phyloP scores from a whole-genome alignment of 1,284 basidiomycete genomes.

The Erythrobasidium hasegawianum region DNA sequence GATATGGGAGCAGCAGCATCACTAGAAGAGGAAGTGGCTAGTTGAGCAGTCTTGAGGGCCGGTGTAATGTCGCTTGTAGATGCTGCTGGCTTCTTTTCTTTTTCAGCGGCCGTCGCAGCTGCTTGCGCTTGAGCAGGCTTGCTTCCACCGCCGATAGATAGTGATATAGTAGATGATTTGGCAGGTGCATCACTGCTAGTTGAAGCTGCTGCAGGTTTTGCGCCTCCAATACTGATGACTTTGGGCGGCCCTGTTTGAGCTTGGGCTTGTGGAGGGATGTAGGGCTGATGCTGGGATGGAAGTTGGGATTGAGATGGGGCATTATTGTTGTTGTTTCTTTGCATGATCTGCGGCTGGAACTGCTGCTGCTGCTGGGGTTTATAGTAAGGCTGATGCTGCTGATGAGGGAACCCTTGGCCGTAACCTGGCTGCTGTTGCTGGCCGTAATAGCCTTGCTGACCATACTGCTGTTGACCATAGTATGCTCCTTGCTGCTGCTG shows the following conservation, averaged over 20 bases:
- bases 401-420: slow-evolving; percentile 37
- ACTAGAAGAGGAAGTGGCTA: slow-evolving; percentile 40
- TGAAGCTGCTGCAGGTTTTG: slow-evolving; percentile 40
- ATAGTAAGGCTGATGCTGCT: slow-evolving; percentile 43
- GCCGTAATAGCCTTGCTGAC: slow-evolving; percentile 3
- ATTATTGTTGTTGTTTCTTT: slow-evolving; percentile 25
- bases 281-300: slow-evolving; percentile 44
- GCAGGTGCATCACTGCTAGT: slow-evolving; percentile 34
- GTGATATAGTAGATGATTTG: slow-evolving; percentile 22
- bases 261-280: slow-evolving; percentile 37
- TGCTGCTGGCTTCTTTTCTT: neutral
- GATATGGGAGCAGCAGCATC: slow-evolving; percentile 46
- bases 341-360: slow-evolving; percentile 41
- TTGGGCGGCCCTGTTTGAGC: slow-evolving; percentile 37
- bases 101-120: slow-evolving; percentile 9
- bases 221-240: slow-evolving; percentile 41
- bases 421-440: slow-evolving; percentile 43
- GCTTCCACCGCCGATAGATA: slow-evolving; percentile 24
- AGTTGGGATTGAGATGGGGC: slow-evolving; percentile 41
- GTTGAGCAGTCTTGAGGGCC: slow-evolving; percentile 30
- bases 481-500: slow-evolving; percentile 23
- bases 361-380: slow-evolving; percentile 36
- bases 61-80: slow-evolving; percentile 9
- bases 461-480: slow-evolving; percentile 19
- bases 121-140: slow-evolving; percentile 5